These are phyloP conservation scores for Neurospora cerealis DNA, from an alignment of 495 filamentous ascomycete species.

Conservation along the genomic window DNA sequence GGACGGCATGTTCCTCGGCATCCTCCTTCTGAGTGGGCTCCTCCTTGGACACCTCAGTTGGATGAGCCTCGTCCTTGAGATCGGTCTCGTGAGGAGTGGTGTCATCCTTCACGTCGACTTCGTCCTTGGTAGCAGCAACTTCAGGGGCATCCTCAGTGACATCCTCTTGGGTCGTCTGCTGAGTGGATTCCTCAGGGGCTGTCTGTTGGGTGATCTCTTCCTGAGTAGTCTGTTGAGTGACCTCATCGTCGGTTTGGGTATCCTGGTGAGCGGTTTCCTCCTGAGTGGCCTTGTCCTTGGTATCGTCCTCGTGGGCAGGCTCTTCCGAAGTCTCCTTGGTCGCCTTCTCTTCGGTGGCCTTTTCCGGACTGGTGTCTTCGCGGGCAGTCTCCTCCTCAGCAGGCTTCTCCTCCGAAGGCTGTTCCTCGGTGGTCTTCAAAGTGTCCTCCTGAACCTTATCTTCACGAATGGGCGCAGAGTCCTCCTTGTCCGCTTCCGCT, in stretches of 20 bases:
- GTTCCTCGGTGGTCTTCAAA: not conserved
- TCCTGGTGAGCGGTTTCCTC: not conserved
- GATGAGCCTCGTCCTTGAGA: not conserved
- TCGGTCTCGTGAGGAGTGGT: not conserved
- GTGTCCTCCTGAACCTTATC: not conserved
- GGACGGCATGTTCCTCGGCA: not conserved
- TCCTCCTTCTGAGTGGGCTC: not conserved
- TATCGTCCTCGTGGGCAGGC: not conserved
- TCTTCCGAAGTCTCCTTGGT: not conserved
- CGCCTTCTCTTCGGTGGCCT: not conserved
- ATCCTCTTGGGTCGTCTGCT: not conserved
- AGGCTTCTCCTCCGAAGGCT: not conserved
- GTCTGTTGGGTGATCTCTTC: not conserved
- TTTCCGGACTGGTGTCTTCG: not conserved
- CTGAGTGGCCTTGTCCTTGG: not conserved
- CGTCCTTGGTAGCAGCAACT: not conserved
- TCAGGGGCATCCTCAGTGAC: not conserved
- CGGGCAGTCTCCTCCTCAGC: not conserved
- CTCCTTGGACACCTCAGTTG: not conserved
- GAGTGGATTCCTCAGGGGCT: not conserved
- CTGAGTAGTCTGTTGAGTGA: not conserved
- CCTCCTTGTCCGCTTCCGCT: not conserved
- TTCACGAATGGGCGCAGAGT: not conserved
- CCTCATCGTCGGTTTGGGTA: not conserved
- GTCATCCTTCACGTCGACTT: not conserved